Evolutionary conservation across 805 yeast genomes (phyloP).

Genomic region (Teunomyces barrocoloradensis): DNA sequence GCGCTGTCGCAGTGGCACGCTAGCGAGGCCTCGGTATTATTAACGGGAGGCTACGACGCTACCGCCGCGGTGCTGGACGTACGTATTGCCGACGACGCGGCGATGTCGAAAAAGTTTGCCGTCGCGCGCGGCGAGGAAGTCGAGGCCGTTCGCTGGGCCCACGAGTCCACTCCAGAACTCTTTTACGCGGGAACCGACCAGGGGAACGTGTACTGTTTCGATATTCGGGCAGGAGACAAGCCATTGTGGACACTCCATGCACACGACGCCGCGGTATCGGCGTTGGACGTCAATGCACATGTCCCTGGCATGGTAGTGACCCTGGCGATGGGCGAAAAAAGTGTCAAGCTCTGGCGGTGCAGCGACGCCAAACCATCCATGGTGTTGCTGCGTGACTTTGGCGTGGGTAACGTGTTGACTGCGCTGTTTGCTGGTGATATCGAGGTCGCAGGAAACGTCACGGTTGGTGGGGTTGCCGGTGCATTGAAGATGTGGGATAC

Average conservation of each 20-base stretch:
- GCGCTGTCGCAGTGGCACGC: slow-evolving; percentile 86
- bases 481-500: slow-evolving; percentile 92
- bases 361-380: slow-evolving; percentile 60
- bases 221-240: slow-evolving; percentile 63
- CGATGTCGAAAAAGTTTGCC: slow-evolving; percentile 62
- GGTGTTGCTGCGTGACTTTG: slow-evolving; percentile 89
- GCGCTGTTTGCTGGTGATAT: slow-evolving; percentile 81
- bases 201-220: slow-evolving; percentile 87
- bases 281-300: slow-evolving; percentile 65
- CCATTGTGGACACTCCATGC: slow-evolving; percentile 97
- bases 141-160: slow-evolving; percentile 75
- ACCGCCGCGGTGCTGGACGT: slow-evolving; percentile 80
- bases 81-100: slow-evolving; percentile 60
- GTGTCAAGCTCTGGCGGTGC: slow-evolving; percentile 84
- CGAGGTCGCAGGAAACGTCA: slow-evolving; percentile 80
- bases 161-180: slow-evolving; percentile 42
- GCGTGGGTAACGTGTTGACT: slow-evolving; percentile 87
- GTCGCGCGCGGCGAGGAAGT: slow-evolving; percentile 74
- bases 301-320: slow-evolving; percentile 77
- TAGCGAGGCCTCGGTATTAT: slow-evolving; percentile 59
- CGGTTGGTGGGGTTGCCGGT: slow-evolving; percentile 83
- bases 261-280: slow-evolving; percentile 90
- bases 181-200: slow-evolving; percentile 89
- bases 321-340: slow-evolving; percentile 88
- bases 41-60: slow-evolving; percentile 95